Conservation (phyloP, 1,284 basidiomycete genomes). For the Ustilago vetiveriae region DNA sequence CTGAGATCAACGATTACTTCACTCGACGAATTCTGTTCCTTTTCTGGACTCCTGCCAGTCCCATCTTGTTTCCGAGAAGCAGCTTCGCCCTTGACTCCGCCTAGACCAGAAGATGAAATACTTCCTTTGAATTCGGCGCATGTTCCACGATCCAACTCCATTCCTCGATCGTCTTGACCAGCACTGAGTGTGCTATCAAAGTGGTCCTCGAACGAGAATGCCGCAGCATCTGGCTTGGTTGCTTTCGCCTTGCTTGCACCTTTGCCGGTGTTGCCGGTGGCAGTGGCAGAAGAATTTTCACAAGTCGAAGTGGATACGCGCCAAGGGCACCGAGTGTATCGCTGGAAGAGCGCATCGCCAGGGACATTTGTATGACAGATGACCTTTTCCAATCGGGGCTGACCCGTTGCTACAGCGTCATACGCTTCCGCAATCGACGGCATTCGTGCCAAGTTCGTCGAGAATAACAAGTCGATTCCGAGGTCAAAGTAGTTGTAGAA, state of each 20-base stretch:
- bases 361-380: conserved; percentile 48
- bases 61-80: conserved; percentile 2
- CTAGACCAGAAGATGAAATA: background rate
- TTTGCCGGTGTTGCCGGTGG: background rate
- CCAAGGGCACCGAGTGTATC: conserved; percentile 50
- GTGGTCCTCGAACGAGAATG: conserved; percentile 28
- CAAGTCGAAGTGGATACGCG: conserved; percentile 1
- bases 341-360: conserved; percentile 45
- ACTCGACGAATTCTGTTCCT: conserved; percentile 15
- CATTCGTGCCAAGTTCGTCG: conserved; percentile 22
- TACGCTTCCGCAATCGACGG: conserved; percentile 20
- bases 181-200: conserved; percentile 31
- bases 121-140: conserved; percentile 36
- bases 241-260: conserved; percentile 11
- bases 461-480: conserved; percentile 47
- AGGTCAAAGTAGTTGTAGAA: conserved; percentile 58
- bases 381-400: conserved; percentile 46
- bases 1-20: conserved; percentile 40
- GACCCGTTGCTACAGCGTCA: conserved; percentile 17
- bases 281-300: background rate
- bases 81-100: background rate
- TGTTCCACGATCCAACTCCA: conserved; percentile 46
- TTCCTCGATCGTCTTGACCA: conserved; percentile 29
- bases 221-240: background rate
- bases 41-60: conserved; percentile 16